Conservation (phyloP, 2,329 filamentous ascomycete genomes). For the Aspergillus sp. region DNA sequence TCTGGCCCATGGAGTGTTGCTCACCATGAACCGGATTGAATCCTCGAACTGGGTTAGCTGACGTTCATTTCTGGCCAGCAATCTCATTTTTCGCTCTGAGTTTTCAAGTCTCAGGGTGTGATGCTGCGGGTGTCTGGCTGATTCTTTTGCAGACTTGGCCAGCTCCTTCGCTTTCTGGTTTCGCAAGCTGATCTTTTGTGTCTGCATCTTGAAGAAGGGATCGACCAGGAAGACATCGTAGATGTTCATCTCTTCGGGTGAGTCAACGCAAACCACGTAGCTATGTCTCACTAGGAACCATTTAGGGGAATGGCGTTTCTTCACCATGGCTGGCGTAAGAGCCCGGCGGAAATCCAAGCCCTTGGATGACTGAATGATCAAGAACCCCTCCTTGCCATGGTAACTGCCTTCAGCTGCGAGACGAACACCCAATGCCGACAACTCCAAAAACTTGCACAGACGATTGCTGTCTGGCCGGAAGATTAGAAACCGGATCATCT, state of each 20-base stretch:
- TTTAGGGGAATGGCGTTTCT: conserved; percentile 78
- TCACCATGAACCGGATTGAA: conserved; percentile 79
- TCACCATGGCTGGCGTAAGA: conserved; percentile 69
- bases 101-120: conserved; percentile 86
- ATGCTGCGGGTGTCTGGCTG: conserved; percentile 59
- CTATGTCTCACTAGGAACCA: conserved; percentile 98
- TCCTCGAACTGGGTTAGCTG: conserved; percentile 89
- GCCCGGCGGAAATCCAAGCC: conserved; percentile 79
- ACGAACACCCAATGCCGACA: conserved; percentile 88
- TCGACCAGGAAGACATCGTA: conserved; percentile 99
- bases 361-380: conserved; percentile 87
- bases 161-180: conserved; percentile 51
- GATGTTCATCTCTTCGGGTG: conserved; percentile 96
- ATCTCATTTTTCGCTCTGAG: conserved; percentile 82
- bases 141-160: conserved; percentile 58
- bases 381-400: conserved; percentile 91
- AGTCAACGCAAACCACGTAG: conserved; percentile 97
- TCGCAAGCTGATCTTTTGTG: conserved; percentile 55
- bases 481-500: conserved; percentile 94
- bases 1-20: conserved; percentile 73
- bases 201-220: conserved; percentile 72
- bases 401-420: conserved; percentile 93
- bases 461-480: conserved; percentile 94
- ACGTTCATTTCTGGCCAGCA: conserved; percentile 84
- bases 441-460: conserved; percentile 88